phyloP scores from a whole-genome alignment of 2,329 filamentous ascomycete species.

The Fusarium nisikadoi region DNA sequence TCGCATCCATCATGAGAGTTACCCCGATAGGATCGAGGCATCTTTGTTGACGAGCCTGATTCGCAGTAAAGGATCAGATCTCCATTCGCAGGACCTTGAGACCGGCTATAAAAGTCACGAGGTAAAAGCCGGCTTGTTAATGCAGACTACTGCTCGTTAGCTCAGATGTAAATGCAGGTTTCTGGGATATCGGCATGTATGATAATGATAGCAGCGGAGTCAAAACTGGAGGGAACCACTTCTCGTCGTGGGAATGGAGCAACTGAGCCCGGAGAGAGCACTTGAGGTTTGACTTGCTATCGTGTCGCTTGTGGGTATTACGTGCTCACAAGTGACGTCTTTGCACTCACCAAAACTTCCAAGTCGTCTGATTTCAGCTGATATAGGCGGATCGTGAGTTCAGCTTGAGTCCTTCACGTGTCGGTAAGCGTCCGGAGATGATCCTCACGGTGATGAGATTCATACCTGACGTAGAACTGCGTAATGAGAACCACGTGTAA shows the following conservation, averaged over 20 bases:
- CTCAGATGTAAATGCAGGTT: conserved; percentile 6
- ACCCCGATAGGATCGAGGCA: background rate
- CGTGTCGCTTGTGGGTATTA: background rate
- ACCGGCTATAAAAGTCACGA: background rate
- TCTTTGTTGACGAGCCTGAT: background rate
- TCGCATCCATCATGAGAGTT: background rate
- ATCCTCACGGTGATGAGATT: background rate
- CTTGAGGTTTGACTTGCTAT: background rate
- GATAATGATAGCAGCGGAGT: conserved; percentile 8
- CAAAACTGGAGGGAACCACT: conserved; percentile 27
- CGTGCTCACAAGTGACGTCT: background rate
- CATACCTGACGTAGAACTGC: background rate
- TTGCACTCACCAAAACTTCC: background rate
- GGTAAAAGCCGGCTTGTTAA: background rate
- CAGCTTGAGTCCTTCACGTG: background rate
- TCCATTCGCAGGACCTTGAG: background rate
- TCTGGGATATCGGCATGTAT: background rate
- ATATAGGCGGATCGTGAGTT: background rate
- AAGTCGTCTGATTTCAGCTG: background rate
- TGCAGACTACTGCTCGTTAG: conserved; percentile 3
- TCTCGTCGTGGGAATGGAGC: conserved; percentile 14
- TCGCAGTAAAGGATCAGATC: background rate
- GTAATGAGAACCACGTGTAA: background rate
- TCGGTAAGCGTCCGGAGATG: background rate
- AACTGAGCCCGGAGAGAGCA: conserved; percentile 23